A percentile compares a stretch with the other conserved stretches of the same genome.
Evolutionary conservation across 2,329 filamentous ascomycete species (phyloP).

Genomic region (Xylaria multiplex): DNA sequence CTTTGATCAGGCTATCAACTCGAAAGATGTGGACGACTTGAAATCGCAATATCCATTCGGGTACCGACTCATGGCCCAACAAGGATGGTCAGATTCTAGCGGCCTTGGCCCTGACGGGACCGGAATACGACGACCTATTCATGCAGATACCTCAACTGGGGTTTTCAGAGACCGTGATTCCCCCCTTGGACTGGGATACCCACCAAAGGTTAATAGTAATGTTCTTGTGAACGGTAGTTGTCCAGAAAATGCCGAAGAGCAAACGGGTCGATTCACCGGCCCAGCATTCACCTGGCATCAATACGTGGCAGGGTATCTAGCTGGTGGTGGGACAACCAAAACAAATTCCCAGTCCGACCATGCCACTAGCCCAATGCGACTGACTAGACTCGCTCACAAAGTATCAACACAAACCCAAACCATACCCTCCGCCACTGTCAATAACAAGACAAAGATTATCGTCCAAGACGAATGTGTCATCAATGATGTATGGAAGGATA

Average conservation of each 20-base stretch:
- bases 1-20: conserved; percentile 5
- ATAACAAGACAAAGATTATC: not conserved
- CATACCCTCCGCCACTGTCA: not conserved
- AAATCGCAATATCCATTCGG: conserved; percentile 28
- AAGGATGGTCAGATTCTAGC: conserved; percentile 19
- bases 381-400: not conserved
- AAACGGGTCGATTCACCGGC: not conserved
- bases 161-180: not conserved
- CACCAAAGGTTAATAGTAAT: not conserved
- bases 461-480: conserved; percentile 9
- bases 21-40: conserved; percentile 3
- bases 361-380: too few relatives aligned
- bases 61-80: conserved; percentile 18
- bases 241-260: not conserved
- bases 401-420: not conserved
- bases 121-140: conserved; percentile 28
- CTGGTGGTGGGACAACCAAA: conserved; percentile 13
- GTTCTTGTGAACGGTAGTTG: not conserved
- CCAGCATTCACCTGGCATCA: conserved; percentile 4
- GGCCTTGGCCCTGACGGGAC: conserved; percentile 30
- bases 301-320: conserved; percentile 13
- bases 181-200: not conserved
- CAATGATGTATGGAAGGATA: conserved; percentile 15
- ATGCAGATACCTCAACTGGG: not conserved
- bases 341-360: not conserved